Evolutionary conservation across 306 rosid species (phyloP), one percentile per base, ranked within the genome.

Genomic region (Geum urbanum): DNA sequence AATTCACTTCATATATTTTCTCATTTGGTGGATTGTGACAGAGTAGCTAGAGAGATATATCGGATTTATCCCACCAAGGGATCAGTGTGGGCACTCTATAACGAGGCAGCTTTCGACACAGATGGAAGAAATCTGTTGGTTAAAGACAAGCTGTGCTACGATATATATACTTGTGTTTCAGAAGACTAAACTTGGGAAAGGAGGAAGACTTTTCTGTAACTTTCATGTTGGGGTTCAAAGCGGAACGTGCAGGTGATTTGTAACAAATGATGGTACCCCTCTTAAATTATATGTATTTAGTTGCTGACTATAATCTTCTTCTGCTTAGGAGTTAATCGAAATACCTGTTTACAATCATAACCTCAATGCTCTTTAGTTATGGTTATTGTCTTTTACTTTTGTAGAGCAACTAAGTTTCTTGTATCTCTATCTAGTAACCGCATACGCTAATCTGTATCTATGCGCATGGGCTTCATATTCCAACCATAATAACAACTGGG

Each of bases 11-110:
- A 88, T 59, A 78, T 90, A 0, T 94, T 94, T 78, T 94, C 98
- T 69, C 95, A 88, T 79, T 74, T 85, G 64, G 92, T 87, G 60
- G 86, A 88, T 56, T 87, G 85, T 51, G 97, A 90, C 69, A 84
- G 85, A 20, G 92, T 57, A 12, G 88, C 95, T 2, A 82, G 81
- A 46, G 91, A 94, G 69, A 67, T 83, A 50, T 90, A 85, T 84
- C 69, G 85, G 79, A 65, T 94, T 72, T 90, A 88, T 83, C 97
- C 98, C 0, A 88, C 82, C 83, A 94, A 94, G 81, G 97, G 96
- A 14, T 90, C 97, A 0, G 92, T 94, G 16, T 94, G 97, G 97
- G 98, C 96, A 39, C 86, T 90, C 48, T 84, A 88, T 77, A 75
- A 77, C 11, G 83, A 88, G 70, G 74, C 71, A 35, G 75, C 82